Percentiles rank a stretch among this genome's conserved stretches.
phyloP scores from a whole-genome alignment of 371 early-diverging fungal genomes.

The Mortierella sp. region DNA sequence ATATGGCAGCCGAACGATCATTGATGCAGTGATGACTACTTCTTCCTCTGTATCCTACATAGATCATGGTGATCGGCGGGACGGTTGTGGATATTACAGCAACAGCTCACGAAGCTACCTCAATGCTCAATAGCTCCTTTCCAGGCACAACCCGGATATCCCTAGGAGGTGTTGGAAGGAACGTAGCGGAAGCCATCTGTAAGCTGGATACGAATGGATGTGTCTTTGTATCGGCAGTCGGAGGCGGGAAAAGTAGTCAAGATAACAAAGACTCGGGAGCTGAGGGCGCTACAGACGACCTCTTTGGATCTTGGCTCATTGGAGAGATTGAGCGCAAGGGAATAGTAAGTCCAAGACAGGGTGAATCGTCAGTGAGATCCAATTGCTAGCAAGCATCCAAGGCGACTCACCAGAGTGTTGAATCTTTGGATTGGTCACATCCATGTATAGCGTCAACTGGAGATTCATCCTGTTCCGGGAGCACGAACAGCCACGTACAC shows the following conservation, averaged over 20 bases:
- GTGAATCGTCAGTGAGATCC: too few species aligned
- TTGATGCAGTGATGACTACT: neutral
- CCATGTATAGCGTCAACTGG: conserved; percentile 38
- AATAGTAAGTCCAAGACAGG: conserved; percentile 57
- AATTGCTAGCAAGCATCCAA: too few species aligned
- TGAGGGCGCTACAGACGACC: conserved; percentile 58
- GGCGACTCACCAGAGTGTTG: neutral
- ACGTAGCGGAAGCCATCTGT: conserved; percentile 85
- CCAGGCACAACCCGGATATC: conserved; percentile 74
- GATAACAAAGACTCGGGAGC: neutral
- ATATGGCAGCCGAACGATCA: neutral
- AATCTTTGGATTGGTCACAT: neutral
- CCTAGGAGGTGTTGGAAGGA: conserved; percentile 92
- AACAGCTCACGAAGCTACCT: conserved; percentile 42
- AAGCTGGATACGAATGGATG: conserved; percentile 68
- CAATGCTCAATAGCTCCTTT: conserved; percentile 71
- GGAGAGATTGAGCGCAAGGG: conserved; percentile 64
- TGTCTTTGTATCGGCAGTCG: conserved; percentile 75
- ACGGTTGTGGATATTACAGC: conserved; percentile 83
- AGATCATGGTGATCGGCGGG: conserved; percentile 84
- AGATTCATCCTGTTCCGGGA: conserved; percentile 32
- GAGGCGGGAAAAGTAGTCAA: conserved; percentile 26
- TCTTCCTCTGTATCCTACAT: conserved; percentile 10
- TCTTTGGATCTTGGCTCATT: conserved; percentile 64
- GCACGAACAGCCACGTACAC: conserved; percentile 75